phyloP scores from a whole-genome alignment of 805 yeast species.

The Ascoidea rubescens region DNA sequence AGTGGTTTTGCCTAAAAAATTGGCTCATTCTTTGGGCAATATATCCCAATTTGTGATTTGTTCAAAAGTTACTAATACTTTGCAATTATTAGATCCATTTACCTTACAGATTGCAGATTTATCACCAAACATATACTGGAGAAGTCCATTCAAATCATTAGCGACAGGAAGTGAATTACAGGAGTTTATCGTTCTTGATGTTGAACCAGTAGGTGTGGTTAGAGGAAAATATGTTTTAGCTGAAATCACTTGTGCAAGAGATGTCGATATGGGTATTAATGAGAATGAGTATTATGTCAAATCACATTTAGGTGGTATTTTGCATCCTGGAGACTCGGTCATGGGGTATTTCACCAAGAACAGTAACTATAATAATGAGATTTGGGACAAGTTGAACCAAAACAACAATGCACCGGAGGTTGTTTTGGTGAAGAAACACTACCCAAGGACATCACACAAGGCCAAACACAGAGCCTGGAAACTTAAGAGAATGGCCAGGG shows the following conservation, averaged over 20 bases:
- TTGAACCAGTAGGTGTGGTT: slow-evolving; percentile 77
- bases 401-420: slow-evolving; percentile 66
- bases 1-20: slow-evolving; percentile 77
- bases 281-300: slow-evolving; percentile 74
- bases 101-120: slow-evolving; percentile 72
- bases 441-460: slow-evolving; percentile 65
- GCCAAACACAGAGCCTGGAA: slow-evolving; percentile 77
- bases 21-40: slow-evolving; percentile 76
- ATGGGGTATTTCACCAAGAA: slow-evolving; percentile 81
- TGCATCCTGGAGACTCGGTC: slow-evolving; percentile 94
- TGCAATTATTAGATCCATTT: slow-evolving; percentile 79
- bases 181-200: slow-evolving; percentile 85
- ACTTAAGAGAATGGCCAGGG: slow-evolving; percentile 94
- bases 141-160: slow-evolving; percentile 64
- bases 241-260: slow-evolving; percentile 82
- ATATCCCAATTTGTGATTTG: slow-evolving; percentile 75
- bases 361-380: slow-evolving; percentile 77
- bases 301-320: slow-evolving; percentile 84
- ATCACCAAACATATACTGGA: slow-evolving; percentile 62
- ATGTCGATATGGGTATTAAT: slow-evolving; percentile 76
- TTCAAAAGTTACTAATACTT: slow-evolving; percentile 64
- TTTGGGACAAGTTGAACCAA: slow-evolving; percentile 48
- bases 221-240: slow-evolving; percentile 74
- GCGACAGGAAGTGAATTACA: slow-evolving; percentile 63
- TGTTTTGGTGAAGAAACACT: slow-evolving; percentile 76